Conservation (phyloP, 306 rosid species). For the Fragaria vesca region DNA sequence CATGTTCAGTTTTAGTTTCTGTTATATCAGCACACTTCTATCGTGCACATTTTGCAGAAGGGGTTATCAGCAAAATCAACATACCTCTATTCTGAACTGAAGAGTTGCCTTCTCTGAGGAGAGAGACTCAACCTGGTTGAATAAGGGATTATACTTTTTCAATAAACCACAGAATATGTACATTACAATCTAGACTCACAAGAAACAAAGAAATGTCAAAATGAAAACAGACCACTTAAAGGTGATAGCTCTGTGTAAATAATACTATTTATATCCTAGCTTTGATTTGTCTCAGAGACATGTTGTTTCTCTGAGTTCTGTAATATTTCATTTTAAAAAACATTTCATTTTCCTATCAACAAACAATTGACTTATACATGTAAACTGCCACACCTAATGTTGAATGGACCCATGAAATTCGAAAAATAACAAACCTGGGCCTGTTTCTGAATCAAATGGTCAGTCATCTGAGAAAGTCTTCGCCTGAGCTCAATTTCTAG, state of each 20-base stretch:
- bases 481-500: slow-evolving; percentile 84
- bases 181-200: not conserved
- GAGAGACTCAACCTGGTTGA: slow-evolving; percentile 85
- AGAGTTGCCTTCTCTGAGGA: slow-evolving; percentile 93
- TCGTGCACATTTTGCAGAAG: not conserved
- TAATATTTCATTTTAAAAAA: not conserved
- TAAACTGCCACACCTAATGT: not conserved
- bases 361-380: not conserved
- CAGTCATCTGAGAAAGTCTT: slow-evolving; percentile 92
- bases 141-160: slow-evolving; percentile 8
- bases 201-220: not conserved
- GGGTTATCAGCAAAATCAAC: not conserved
- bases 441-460: slow-evolving; percentile 95
- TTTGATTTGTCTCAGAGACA: not conserved
- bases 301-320: not conserved
- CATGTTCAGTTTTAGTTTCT: not conserved
- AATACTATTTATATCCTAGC: not conserved
- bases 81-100: slow-evolving; percentile 83
- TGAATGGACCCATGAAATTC: slow-evolving; percentile 7
- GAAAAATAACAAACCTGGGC: slow-evolving; percentile 60
- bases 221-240: not conserved
- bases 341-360: not conserved
- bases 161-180: not conserved
- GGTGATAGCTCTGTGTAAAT: not conserved
- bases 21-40: not conserved